Evolutionary conservation across 2,329 filamentous ascomycete genomes (phyloP).

Genomic region (Ambrosiella cleistominuta): DNA sequence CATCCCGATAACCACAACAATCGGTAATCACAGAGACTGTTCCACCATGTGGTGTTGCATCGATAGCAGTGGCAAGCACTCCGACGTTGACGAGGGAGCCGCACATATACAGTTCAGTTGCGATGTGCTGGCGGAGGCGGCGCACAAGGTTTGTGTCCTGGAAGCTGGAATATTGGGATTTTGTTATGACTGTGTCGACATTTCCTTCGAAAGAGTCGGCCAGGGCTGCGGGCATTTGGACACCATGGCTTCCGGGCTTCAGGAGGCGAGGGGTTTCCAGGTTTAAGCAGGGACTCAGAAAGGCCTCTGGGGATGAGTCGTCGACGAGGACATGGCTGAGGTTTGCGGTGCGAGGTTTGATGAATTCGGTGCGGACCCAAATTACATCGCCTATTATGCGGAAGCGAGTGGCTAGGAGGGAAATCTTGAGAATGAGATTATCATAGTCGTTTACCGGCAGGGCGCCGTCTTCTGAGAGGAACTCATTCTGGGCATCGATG

Average conservation of each 20-base stretch:
- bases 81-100: slow-evolving; percentile 76
- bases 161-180: slow-evolving; percentile 80
- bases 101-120: slow-evolving; percentile 79
- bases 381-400: slow-evolving; percentile 55
- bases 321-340: slow-evolving; percentile 1
- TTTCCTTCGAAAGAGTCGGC: slow-evolving; percentile 27
- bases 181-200: slow-evolving; percentile 38
- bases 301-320: slow-evolving; percentile 25
- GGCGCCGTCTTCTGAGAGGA: slow-evolving; percentile 50
- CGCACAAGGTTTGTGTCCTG: slow-evolving; percentile 54
- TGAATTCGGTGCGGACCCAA: slow-evolving; percentile 68
- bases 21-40: slow-evolving; percentile 76
- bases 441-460: slow-evolving; percentile 46
- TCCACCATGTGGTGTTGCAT: slow-evolving; percentile 75
- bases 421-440: slow-evolving; percentile 49
- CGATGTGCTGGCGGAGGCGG: slow-evolving; percentile 64
- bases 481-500: slow-evolving; percentile 83
- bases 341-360: slow-evolving; percentile 29
- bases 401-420: slow-evolving; percentile 52
- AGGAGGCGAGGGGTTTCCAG: slow-evolving; percentile 15
- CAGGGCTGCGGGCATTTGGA: slow-evolving; percentile 27
- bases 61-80: slow-evolving; percentile 78
- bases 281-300: slow-evolving; percentile 23
- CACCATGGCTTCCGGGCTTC: slow-evolving; percentile 29
- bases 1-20: slow-evolving; percentile 65